Conservation (phyloP, 768 basidiomycete species). For the Stropharia rugosoannulata region DNA sequence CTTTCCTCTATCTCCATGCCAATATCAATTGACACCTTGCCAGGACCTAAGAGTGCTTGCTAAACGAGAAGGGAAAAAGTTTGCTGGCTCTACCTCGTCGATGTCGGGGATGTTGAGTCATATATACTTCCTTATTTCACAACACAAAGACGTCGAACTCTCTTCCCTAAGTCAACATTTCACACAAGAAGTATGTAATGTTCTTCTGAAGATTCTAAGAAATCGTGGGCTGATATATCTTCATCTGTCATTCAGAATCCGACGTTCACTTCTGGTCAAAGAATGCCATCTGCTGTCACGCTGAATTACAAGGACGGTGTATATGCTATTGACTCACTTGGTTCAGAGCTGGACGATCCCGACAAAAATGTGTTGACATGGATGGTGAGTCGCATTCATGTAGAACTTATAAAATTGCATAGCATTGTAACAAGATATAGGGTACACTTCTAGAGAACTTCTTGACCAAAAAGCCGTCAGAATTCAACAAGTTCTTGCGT, state of each 20-base stretch:
- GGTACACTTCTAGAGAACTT: conserved; percentile 90
- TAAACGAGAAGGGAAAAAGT: conserved; percentile 52
- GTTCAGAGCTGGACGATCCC: conserved; percentile 34
- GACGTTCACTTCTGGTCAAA: conserved; percentile 76
- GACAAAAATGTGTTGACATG: conserved; percentile 75
- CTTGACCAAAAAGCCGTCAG: conserved; percentile 62
- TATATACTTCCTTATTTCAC: conserved; percentile 85
- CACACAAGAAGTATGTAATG: conserved; percentile 47
- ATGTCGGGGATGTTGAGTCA: conserved; percentile 82
- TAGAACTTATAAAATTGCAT: neutral
- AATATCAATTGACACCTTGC: neutral
- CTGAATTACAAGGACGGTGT: conserved; percentile 65
- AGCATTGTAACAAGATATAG: conserved; percentile 34
- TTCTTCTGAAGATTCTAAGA: neutral
- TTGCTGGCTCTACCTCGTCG: conserved; percentile 89
- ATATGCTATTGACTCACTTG: conserved; percentile 64
- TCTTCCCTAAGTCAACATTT: conserved; percentile 62
- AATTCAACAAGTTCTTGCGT: conserved; percentile 61
- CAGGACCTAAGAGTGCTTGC: conserved; percentile 71
- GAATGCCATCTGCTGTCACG: conserved; percentile 69
- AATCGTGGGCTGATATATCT: neutral
- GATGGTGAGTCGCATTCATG: conserved; percentile 48
- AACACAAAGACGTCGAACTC: conserved; percentile 64
- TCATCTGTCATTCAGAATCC: conserved; percentile 38
- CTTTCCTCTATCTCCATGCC: neutral